phyloP scores from a whole-genome alignment of 2,329 filamentous ascomycete genomes.

The Colletotrichum kahawae region DNA sequence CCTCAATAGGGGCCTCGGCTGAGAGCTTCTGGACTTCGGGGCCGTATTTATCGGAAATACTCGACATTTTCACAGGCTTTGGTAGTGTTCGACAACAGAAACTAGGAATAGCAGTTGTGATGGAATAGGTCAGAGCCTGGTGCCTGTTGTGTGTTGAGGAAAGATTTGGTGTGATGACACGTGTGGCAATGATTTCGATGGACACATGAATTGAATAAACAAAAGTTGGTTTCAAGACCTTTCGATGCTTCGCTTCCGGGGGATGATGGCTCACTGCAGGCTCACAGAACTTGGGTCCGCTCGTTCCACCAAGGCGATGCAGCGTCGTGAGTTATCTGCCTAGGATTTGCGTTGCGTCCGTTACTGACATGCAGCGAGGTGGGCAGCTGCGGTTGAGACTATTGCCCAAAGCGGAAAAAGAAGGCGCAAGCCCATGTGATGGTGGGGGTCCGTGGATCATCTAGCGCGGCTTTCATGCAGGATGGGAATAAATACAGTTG shows the following conservation, averaged over 20 bases:
- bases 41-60: not conserved
- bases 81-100: not conserved
- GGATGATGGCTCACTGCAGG: not conserved
- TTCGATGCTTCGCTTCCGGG: not conserved
- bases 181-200: not conserved
- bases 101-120: not conserved
- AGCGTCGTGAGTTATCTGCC: not conserved
- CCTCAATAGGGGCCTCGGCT: not conserved
- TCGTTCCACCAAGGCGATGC: not conserved
- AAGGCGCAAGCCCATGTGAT: not conserved
- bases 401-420: not conserved
- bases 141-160: not conserved
- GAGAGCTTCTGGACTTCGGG: constrained; percentile 7
- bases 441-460: not conserved
- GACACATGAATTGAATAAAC: not conserved
- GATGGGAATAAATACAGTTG: not conserved
- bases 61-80: not conserved
- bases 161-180: not conserved
- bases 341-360: not conserved
- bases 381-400: not conserved
- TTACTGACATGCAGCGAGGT: not conserved
- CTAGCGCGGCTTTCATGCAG: not conserved
- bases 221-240: not conserved
- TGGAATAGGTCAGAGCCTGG: not conserved
- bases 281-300: not conserved